Conservation (phyloP, 192 early-diverging fungal genomes). For the Backusella circina region DNA sequence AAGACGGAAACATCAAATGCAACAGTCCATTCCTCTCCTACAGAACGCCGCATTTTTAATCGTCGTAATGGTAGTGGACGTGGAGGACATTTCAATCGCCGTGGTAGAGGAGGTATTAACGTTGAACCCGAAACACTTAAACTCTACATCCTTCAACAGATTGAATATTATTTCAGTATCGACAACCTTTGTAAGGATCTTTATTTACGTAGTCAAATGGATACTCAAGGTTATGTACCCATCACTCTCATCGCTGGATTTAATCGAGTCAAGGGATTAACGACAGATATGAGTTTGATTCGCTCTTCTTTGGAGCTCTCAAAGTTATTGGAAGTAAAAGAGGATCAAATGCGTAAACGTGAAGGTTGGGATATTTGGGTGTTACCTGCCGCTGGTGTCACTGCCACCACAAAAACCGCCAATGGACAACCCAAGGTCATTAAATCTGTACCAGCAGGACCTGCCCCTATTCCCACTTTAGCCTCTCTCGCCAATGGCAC, state of each 20-base stretch:
- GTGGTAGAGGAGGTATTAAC: constrained; percentile 7
- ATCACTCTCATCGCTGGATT: constrained; percentile 79
- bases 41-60: constrained; percentile 6
- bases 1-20: neutral
- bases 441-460: constrained; percentile 12
- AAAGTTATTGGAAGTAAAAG: constrained; percentile 29
- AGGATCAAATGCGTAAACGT: constrained; percentile 54
- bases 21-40: neutral
- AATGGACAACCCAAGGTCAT: neutral
- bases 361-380: constrained; percentile 88
- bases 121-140: constrained; percentile 47
- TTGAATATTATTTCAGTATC: constrained; percentile 96
- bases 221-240: constrained; percentile 78
- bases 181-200: constrained; percentile 97
- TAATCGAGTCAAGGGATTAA: constrained; percentile 80
- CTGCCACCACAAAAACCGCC: neutral
- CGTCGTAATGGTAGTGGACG: constrained; percentile 18
- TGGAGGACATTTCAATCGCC: constrained; percentile 12
- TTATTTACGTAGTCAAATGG: constrained; percentile 88
- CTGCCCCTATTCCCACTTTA: neutral
- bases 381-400: constrained; percentile 24
- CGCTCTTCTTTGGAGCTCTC: constrained; percentile 51
- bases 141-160: constrained; percentile 57
- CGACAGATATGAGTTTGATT: constrained; percentile 62
- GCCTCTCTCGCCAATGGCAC: neutral